Percentiles rank a stretch among this genome's conserved stretches.
phyloP scores from a whole-genome alignment of 2,329 filamentous ascomycete species.

The Penicillium brevicompactum region DNA sequence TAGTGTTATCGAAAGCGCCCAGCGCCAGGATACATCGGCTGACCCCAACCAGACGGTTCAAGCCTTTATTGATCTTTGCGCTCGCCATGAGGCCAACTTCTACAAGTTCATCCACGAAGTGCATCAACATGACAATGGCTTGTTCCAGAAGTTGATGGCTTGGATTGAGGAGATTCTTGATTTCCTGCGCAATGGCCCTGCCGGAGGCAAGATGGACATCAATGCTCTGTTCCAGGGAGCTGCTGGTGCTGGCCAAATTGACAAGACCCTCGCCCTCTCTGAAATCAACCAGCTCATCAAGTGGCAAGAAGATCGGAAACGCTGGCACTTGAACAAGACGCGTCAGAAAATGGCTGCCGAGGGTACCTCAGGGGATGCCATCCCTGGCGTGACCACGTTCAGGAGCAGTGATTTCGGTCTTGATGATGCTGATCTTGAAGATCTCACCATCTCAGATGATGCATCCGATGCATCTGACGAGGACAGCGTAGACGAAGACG shows the following conservation, averaged over 20 bases:
- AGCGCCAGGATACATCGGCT: slow-evolving; percentile 79
- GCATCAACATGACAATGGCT: slow-evolving; percentile 91
- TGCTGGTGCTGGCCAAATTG: slow-evolving; percentile 65
- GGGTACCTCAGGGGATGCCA: slow-evolving; percentile 53
- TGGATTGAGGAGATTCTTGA: slow-evolving; percentile 96
- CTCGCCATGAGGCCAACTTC: slow-evolving; percentile 92
- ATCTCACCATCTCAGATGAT: slow-evolving; percentile 78
- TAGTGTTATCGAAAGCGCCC: slow-evolving; percentile 69
- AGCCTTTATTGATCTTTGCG: slow-evolving; percentile 94
- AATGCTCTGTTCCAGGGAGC: slow-evolving; percentile 89
- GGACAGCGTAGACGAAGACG: slow-evolving; percentile 73
- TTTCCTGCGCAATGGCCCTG: slow-evolving; percentile 84
- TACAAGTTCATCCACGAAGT: slow-evolving; percentile 99
- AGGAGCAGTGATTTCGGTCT: slow-evolving; percentile 86
- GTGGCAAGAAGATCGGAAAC: slow-evolving; percentile 95
- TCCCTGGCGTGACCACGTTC: slow-evolving; percentile 63
- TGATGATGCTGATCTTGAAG: slow-evolving; percentile 77
- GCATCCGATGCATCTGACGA: slow-evolving; percentile 66
- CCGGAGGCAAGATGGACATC: slow-evolving; percentile 84
- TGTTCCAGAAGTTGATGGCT: slow-evolving; percentile 94
- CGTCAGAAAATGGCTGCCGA: slow-evolving; percentile 98
- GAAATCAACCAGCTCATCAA: slow-evolving; percentile 86
- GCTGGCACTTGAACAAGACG: slow-evolving; percentile 98
- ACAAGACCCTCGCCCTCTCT: slow-evolving; percentile 69
- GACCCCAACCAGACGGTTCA: slow-evolving; percentile 99